Base-by-base conservation (phyloP, 108 stramenopile genomes). In the Mayamaea pseudoterrestris region DNA sequence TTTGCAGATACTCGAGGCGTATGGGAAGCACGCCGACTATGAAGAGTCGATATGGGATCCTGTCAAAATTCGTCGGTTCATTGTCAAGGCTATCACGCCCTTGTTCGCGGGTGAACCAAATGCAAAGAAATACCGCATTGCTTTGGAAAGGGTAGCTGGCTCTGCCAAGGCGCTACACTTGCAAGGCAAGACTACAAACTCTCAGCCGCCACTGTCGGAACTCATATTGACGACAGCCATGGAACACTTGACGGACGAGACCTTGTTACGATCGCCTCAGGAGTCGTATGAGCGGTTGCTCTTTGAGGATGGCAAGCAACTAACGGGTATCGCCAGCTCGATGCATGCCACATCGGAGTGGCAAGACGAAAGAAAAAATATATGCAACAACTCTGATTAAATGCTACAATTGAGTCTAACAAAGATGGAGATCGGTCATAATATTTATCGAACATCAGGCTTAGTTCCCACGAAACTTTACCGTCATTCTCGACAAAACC, bases 21-120 rank as follows among this genome's bases (percentile, higher is more conserved):
- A 80, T 53, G 82, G 74, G 13, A 43, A 47, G 14, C 80, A 90
- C 58, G 87, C 82, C 30, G 87, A 87, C 30, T 34, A 47, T 12
- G 87, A 93, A 57, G 73, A 67, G 48, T 18, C 28, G 6, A 22
- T 30, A 25, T 64, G 68, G 47, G 82, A 84, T 49, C 77, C 83
- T 0, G 36, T 64, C 16, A 75, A 74, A 28, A 68, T 80, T 29
- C 74, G 85, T 18, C 66, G 85, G 8, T 77, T 76, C 35, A 47
- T 93, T 1, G 55, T 69, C 25, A 85, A 80, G 59, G 85, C 90
- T 20, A 51, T 83, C n/a, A 66, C 68, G 1, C 68, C 71, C 17
- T 37, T 93, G 11, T 93, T 93, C 65, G 68, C 84, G 1, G 90
- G 83, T 4, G 90, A 93, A 55, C 66, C 63, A 2, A 84, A 82